These are phyloP conservation scores for Glaciozyma antarctica DNA, from an alignment of 768 basidiomycete species.

Conservation along the genomic window DNA sequence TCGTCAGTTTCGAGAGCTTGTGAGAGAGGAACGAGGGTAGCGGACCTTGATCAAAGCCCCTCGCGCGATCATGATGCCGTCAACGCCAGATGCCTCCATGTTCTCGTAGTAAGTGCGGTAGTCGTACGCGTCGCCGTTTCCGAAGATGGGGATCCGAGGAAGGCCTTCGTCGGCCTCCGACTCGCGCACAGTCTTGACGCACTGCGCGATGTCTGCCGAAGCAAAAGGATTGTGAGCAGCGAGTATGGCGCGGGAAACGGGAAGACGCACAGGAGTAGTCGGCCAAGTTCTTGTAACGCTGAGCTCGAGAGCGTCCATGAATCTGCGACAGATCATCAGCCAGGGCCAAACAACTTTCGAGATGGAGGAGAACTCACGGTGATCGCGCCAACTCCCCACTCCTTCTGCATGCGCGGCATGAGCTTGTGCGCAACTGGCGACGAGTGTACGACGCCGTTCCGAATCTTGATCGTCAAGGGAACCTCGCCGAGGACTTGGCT, in stretches of 20 bases:
- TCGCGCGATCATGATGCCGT: constrained; percentile 89
- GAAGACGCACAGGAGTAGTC: constrained; percentile 77
- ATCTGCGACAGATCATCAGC: constrained; percentile 53
- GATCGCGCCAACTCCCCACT: constrained; percentile 51
- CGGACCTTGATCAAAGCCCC: constrained; percentile 77
- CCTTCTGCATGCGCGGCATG: constrained; percentile 61
- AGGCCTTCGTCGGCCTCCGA: constrained; percentile 41
- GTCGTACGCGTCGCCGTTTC: constrained; percentile 91
- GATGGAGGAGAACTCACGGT: constrained; percentile 42
- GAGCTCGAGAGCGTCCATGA: constrained; percentile 91
- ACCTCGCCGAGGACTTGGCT: constrained; percentile 78
- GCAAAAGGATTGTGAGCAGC: background rate
- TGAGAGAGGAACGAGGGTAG: constrained; percentile 26
- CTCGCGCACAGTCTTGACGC: constrained; percentile 25
- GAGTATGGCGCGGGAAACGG: too few species aligned
- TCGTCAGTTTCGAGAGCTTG: background rate
- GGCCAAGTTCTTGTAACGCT: constrained; percentile 81
- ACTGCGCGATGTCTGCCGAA: constrained; percentile 24
- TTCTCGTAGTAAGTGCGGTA: constrained; percentile 69
- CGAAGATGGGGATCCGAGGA: constrained; percentile 82
- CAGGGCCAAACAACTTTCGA: constrained; percentile 31
- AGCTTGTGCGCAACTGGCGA: constrained; percentile 80
- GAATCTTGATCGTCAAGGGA: constrained; percentile 80
- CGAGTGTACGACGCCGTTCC: constrained; percentile 64
- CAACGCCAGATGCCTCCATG: constrained; percentile 70